Base-by-base conservation (phyloP, 108 stramenopile species). In the Fragilariopsis cylindrus region DNA sequence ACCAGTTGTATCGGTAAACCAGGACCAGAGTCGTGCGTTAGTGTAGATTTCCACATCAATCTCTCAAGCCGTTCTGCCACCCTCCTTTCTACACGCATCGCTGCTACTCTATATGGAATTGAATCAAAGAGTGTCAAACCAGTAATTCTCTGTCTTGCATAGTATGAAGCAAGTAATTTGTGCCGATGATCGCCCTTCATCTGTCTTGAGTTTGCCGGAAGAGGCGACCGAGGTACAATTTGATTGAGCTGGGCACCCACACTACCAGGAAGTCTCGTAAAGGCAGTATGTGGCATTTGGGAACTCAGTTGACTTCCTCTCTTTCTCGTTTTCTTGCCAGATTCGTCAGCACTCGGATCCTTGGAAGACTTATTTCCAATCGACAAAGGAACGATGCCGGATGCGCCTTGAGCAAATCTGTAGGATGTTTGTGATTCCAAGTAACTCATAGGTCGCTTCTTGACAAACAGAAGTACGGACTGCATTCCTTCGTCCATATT, bases 81-180 rank as follows among this genome's bases (percentile, higher is more conserved):
- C 41, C 77, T 73, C 8, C 57, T 75, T 64, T 60, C 70, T 18
- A 83, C 72, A 2, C 71, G 77, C 43, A 66, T 48, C 18, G 68
- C 70, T 11, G 82, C 82, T 40, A 64, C 57, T 56, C 77, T 42
- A 46, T 70, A 87, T 11, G 73, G 49, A 65, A 69, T 12, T 5
- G 80, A 77, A 46, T 83, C 82, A 70, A 81, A 81, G 53, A 83
- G 60, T 40, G 57, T 52, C 30, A 77, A 8, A 0, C 77, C 74
- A 43, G 76, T 66, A 7, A 16, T 62, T 18, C 64, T 62, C 47
- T 63, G 72, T 18, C 72, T 49, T 40, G 71, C 57, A 40, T 52
- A 48, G 39, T 65, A 80, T 5, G 78, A 63, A 9, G 73, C 65
- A 48, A 80, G 65, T 39, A 81, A 16, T 7, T 70, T 73, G 48